phyloP scores from a whole-genome alignment of 345 rosid species.

The Eucalyptus leucophloia region DNA sequence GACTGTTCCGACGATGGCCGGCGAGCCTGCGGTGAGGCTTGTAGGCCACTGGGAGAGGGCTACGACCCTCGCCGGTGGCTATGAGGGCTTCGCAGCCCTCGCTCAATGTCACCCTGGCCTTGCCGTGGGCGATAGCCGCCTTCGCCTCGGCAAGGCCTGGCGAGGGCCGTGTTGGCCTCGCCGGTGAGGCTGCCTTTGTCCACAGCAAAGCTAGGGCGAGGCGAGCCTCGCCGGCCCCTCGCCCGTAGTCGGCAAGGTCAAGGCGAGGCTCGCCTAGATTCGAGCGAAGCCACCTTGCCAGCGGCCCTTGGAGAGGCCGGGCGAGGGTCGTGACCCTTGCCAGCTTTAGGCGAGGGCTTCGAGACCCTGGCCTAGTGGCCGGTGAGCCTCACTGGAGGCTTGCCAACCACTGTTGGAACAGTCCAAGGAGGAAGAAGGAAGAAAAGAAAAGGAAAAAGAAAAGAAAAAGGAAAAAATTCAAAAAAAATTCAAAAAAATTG shows the following conservation, averaged over 20 bases:
- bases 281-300: fast-evolving
- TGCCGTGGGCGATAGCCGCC: fast-evolving
- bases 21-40: too few species aligned
- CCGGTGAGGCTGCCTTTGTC: fast-evolving
- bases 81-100: too few species aligned
- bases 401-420: fast-evolving
- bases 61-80: fast-evolving
- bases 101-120: fast-evolving
- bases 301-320: too few species aligned
- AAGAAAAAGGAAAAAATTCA: too few species aligned
- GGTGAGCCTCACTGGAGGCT: fast-evolving
- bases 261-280: too few species aligned
- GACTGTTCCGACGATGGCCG: fast-evolving
- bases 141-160: fast-evolving
- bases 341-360: fast-evolving
- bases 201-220: fast-evolving
- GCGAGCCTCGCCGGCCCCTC: too few species aligned
- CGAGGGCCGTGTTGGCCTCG: fast-evolving
- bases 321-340: fast-evolving
- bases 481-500: too few species aligned
- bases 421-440: too few species aligned
- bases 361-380: fast-evolving
- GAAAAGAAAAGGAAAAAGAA: too few species aligned
- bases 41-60: fast-evolving
- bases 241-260: too few species aligned